These are phyloP conservation scores for Simplicillium sp. DNA, from an alignment of 2,329 filamentous ascomycete species.

Conservation along the genomic window DNA sequence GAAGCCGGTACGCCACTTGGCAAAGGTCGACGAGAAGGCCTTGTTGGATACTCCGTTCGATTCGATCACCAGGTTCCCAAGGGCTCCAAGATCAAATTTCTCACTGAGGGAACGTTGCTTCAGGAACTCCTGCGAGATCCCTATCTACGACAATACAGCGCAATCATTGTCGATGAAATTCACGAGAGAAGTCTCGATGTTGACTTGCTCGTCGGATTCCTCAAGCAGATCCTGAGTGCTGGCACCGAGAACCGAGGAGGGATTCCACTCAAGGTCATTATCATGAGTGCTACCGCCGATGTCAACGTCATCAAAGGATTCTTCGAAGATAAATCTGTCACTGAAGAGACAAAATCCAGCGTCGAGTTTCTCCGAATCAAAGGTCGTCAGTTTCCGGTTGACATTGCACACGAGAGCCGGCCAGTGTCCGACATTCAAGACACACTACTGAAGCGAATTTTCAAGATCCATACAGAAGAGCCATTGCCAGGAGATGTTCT, in stretches of 20 bases:
- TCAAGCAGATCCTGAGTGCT: conserved; percentile 64
- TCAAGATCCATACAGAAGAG: conserved; percentile 79
- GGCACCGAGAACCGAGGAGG: conserved; percentile 58
- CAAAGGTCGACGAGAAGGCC: conserved; percentile 27
- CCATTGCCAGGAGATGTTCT: conserved; percentile 90
- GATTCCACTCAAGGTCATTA: conserved; percentile 72
- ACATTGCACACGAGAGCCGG: conserved; percentile 62
- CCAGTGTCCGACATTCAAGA: conserved; percentile 78
- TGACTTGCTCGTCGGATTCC: conserved; percentile 79
- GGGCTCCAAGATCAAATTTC: conserved; percentile 79
- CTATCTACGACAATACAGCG: conserved; percentile 74
- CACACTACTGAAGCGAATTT: conserved; percentile 68
- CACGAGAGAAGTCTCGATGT: conserved; percentile 95
- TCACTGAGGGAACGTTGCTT: conserved; percentile 93
- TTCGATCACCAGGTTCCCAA: conserved; percentile 83
- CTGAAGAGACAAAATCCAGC: conserved; percentile 8
- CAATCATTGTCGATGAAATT: conserved; percentile 88
- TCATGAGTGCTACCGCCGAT: conserved; percentile 97
- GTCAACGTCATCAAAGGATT: conserved; percentile 70
- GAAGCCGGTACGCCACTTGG: conserved; percentile 54
- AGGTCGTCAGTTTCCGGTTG: conserved; percentile 80
- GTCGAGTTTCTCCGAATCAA: conserved; percentile 56
- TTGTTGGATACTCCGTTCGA: conserved; percentile 86
- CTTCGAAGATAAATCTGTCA: conserved; percentile 40
- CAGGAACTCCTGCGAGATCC: conserved; percentile 89